Conservation (phyloP, 345 rosid species). For the Populus simonii region DNA sequence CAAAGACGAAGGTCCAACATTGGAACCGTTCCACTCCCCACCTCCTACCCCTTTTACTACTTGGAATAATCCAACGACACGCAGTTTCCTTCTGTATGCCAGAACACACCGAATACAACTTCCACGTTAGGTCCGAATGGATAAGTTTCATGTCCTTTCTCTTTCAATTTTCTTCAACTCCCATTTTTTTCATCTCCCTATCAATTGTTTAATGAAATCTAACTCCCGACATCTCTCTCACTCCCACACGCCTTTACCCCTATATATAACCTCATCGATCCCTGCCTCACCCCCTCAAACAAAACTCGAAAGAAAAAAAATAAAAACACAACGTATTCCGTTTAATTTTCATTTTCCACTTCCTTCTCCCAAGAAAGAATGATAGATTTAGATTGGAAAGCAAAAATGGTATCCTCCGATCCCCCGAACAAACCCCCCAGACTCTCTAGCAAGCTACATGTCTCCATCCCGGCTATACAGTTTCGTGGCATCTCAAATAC, state of each 20-base stretch:
- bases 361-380: conserved; percentile 21
- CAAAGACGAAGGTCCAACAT: conserved; percentile 20
- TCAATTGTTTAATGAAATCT: background rate
- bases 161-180: background rate
- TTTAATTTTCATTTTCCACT: background rate
- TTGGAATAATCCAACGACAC: background rate
- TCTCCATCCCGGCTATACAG: conserved; percentile 34
- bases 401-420: conserved; percentile 50
- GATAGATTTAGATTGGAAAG: conserved; percentile 66
- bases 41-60: background rate
- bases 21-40: conserved; percentile 16
- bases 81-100: background rate
- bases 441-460: conserved; percentile 40
- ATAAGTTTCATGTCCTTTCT: conserved; percentile 29
- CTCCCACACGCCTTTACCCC: conserved; percentile 25
- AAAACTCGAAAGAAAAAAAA: background rate
- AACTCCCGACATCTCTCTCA: conserved; percentile 6
- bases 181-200: background rate
- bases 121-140: conserved; percentile 27
- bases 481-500: conserved; percentile 18
- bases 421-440: conserved; percentile 44
- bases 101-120: background rate
- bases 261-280: conserved; percentile 6
- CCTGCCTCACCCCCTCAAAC: background rate
- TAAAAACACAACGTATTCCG: background rate